Evolutionary conservation across 2,329 filamentous ascomycete genomes (phyloP), one percentile per base, ranked within the genome.

Genomic region (Pezicula rhizophila): DNA sequence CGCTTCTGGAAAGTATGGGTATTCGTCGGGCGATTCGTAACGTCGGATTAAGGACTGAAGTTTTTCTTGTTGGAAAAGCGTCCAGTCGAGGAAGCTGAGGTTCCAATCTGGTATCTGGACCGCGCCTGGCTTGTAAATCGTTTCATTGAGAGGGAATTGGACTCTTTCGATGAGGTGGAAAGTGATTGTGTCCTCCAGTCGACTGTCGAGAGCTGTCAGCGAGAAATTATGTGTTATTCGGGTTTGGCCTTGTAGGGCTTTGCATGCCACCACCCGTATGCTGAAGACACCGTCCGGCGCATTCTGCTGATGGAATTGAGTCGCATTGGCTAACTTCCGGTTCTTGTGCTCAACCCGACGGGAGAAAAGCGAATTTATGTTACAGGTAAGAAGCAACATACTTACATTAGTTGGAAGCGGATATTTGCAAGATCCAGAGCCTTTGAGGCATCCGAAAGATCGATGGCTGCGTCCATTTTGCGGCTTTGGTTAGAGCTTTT

Each of bases 161-260:
- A 92, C 92, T 37, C 93, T 85, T 72, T 99, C 93, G 64, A 97
- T 97, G 35, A 99, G 77, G 70, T 96, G 87, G 70, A 95, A 96
- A 57, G 89, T 95, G 64, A 99, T 97, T 53, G 92, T 97, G 66
- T 99, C 93, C 73, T 99, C 93, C 15, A 97, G 79, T 17, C 93
- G 93, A 64, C 93, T 99, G 63, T 44, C 34, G 17, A 51, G 33
- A 41, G 15, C 42, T 43, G 42, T 43, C 52, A 49, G 48, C 28
- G 11, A 31, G 28, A 10, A 31, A 31, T 11, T 3, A 11, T 11
- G 18, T n/a, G 47, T 42, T 10, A 20, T 35, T 5, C 3, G 17
- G 33, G 23, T 26, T 15, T 40, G 39, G 41, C 15, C 23, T 45
- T 8, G 14, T 53, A 38, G 51, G 33, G 31, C 42, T 17, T 38